phyloP scores from a whole-genome alignment of 129 eudicot species.

The Pseudognaphalium luteoalbum region DNA sequence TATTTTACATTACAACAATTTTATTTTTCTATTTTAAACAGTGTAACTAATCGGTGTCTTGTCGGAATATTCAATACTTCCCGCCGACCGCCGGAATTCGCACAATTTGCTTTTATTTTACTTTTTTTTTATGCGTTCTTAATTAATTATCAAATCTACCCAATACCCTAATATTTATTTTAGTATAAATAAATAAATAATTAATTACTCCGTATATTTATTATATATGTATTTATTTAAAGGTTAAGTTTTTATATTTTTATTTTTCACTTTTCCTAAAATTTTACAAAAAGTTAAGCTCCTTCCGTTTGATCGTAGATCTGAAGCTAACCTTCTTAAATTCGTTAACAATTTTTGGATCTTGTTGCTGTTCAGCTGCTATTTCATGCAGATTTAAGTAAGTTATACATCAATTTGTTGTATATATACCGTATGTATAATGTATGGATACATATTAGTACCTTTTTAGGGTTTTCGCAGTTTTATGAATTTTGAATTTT shows the following conservation, averaged over 20 bases:
- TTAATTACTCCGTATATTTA: conserved; percentile 35
- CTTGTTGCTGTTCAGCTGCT: conserved; percentile 35
- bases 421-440: background rate
- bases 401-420: conserved; percentile 39
- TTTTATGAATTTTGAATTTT: conserved; percentile 9
- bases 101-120: conserved; percentile 19
- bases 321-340: conserved; percentile 52
- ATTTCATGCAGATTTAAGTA: conserved; percentile 49
- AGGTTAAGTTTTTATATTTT: conserved; percentile 37
- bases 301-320: conserved; percentile 43
- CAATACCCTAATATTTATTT: conserved; percentile 38
- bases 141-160: conserved; percentile 35
- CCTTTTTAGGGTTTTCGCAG: conserved; percentile 37
- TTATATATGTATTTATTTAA: conserved; percentile 11
- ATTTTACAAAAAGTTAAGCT: conserved; percentile 38
- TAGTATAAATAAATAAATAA: conserved; percentile 20
- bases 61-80: conserved; percentile 41
- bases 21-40: conserved; percentile 20
- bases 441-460: background rate
- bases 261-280: conserved; percentile 34
- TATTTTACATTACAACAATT: conserved; percentile 25
- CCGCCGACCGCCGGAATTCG: conserved; percentile 52
- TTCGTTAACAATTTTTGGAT: conserved; percentile 39
- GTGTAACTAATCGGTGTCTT: conserved; percentile 26
- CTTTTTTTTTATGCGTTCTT: background rate